A percentile compares a stretch with the other conserved stretches of the same genome.
Evolutionary conservation across 805 yeast species (phyloP).

Genomic region (Cyberlindnera xishuangbannaensis): DNA sequence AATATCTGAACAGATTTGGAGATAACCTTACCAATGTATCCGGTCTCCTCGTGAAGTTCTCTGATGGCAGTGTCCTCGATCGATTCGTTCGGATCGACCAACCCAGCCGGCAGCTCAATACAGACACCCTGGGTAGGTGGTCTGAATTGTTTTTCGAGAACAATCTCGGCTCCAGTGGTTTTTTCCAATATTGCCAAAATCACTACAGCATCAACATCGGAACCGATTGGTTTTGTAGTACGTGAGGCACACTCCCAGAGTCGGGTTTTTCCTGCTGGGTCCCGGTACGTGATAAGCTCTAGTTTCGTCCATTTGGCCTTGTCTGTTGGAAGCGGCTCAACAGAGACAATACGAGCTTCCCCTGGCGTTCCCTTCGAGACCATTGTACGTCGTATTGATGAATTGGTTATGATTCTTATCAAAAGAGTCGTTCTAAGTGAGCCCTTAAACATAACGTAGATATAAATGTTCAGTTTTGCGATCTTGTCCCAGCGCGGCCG

Average conservation of each 20-base stretch:
- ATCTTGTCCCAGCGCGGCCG: no score
- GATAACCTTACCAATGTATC: constrained; percentile 67
- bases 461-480: no score
- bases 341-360: constrained; percentile 27
- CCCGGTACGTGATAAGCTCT: constrained; percentile 61
- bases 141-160: constrained; percentile 81
- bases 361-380: constrained; percentile 31
- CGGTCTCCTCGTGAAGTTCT: constrained; percentile 90
- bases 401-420: background rate
- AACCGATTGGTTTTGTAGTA: constrained; percentile 23
- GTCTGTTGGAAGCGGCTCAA: constrained; percentile 28
- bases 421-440: no score
- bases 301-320: constrained; percentile 67
- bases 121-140: constrained; percentile 89
- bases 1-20: constrained; percentile 44
- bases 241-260: constrained; percentile 88
- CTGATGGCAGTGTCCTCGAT: constrained; percentile 77
- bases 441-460: no score
- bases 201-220: constrained; percentile 83
- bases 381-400: constrained; percentile 8
- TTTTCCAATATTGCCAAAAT: constrained; percentile 66
- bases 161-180: constrained; percentile 42
- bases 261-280: constrained; percentile 63
- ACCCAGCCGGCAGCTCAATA: constrained; percentile 93
- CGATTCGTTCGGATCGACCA: constrained; percentile 79